Conservation (phyloP, 768 basidiomycete species). For the Suillus luteus region DNA sequence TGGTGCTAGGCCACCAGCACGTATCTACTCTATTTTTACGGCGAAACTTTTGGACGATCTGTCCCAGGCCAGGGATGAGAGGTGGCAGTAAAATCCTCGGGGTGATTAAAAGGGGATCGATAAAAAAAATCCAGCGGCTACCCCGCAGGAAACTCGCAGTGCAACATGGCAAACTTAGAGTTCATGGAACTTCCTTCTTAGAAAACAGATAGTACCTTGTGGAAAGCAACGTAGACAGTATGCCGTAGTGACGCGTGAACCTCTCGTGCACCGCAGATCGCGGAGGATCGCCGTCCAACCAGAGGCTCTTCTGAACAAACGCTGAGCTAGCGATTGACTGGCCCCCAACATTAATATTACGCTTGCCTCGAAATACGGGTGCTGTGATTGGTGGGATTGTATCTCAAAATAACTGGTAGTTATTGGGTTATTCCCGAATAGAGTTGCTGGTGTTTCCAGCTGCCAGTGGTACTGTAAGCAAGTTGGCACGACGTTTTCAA, state of each 20-base stretch:
- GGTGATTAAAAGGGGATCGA: neutral
- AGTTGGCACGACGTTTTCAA: neutral
- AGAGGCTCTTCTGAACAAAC: neutral
- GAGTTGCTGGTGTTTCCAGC: neutral
- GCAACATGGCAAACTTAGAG: neutral
- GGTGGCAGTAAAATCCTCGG: slow-evolving; percentile 1
- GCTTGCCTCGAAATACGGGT: neutral
- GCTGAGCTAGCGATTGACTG: neutral
- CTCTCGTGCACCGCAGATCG: neutral
- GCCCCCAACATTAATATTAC: too few relatives aligned
- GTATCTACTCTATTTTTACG: neutral
- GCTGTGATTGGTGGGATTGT: neutral
- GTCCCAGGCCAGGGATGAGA: neutral
- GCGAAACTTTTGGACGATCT: neutral
- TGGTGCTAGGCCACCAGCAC: neutral
- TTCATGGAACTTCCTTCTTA: neutral
- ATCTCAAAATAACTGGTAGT: neutral
- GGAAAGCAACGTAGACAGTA: neutral
- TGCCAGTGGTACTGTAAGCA: too few relatives aligned
- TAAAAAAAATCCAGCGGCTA: neutral
- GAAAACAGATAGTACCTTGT: neutral
- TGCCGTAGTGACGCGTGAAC: neutral
- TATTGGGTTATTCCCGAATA: too few relatives aligned
- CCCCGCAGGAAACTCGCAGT: neutral
- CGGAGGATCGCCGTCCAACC: neutral